Evolutionary conservation across 495 filamentous ascomycete genomes (phyloP), one percentile per base, ranked within the genome.

Genomic region (Lepraria neglecta): DNA sequence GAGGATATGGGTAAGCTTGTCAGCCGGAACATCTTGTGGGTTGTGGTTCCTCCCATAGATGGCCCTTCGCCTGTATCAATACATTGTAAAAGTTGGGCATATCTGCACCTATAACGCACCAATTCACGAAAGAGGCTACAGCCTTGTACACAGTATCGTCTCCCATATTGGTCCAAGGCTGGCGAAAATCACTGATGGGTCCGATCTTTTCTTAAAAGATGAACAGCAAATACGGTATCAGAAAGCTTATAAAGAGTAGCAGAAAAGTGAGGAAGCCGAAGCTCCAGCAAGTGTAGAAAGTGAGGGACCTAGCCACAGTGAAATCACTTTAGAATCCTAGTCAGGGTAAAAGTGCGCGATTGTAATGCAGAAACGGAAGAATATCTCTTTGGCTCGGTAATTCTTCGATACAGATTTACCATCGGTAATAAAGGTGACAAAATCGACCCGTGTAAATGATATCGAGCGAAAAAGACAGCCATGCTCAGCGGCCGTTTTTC

Each of bases 1-100:
- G 17, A 97, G 83, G 5, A 97, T 77, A 74, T 98, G 94, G 0
- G 92, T 98, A 35, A 98, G 77, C 57, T 95, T 89, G 48, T 90
- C 82, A 6, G 84, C 88, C 3, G 92, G 92, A 15, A 98, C 76
- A 70, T 96, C 87, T 64, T 95, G 89, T 0, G 92, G 91, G 45
- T 87, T 82, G 72, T 95, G 87, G 64, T 91, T 84, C 65, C 91
- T 80, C 47, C 80, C 89, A 68, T 95, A 95, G 64, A 95, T 95
- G 40, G 85, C 89, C 91, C 90, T 76, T 58, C 3, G 1, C n/a
- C n/a, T 14, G 6, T 35, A 6, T 24, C 3, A 19, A 19, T n/a
- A n/a, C 33, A 4, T 31, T 24, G 21, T 35, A 28, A n/a, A 15
- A 54, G 19, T 4, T 21, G 44, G 12, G n/a, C n/a, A n/a, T 10